Evolutionary conservation across 1,139 yeast genomes (phyloP), one percentile per base, ranked within the genome.

Genomic region (Yamadazyma jaroonii): DNA sequence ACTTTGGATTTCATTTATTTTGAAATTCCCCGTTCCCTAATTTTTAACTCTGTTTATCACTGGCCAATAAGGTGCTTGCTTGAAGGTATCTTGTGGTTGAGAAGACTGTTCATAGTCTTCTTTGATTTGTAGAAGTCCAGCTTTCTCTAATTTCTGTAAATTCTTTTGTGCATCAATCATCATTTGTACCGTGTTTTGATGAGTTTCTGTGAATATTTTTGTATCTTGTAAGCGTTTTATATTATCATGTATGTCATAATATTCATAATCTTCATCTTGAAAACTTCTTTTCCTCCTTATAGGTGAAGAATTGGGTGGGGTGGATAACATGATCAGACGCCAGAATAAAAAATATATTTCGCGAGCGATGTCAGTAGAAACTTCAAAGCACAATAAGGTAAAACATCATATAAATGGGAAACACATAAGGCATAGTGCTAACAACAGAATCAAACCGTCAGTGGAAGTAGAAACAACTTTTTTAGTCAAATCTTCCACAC

Each of bases 401-500:
- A 35, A 32, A 14, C 31, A 35, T 13, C 37, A 32, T 10, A 45
- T 42, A 38, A 49, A 46, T 15, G 66, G 66, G 6, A 65, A 56
- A 29, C 65, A 64, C 26, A 63, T 74, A 39, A 75, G 72, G 47
- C 84, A 78, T 49, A 61, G 73, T 15, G 72, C 77, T 52, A 45
- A 64, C 49, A 38, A 54, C 31, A 31, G 61, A 50, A 56, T 62
- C 44, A 44, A 56, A 47, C 54, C 59, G 45, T 44, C 42, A 23
- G 51, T 64, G 1, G 72, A 72, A 33, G 44, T 67, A 5, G 76
- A 76, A 24, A 70, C 80, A 0, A 69, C 74, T 1, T 62, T 81
- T 14, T 69, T 77, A 37, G 70, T 84, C 28, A 81, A 81, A 50
- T 59, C 79, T 6, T 53, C 57, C 2, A 80, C 88, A 1, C 88